phyloP scores from a whole-genome alignment of 2,329 filamentous ascomycete species.

The Phoma sp. region DNA sequence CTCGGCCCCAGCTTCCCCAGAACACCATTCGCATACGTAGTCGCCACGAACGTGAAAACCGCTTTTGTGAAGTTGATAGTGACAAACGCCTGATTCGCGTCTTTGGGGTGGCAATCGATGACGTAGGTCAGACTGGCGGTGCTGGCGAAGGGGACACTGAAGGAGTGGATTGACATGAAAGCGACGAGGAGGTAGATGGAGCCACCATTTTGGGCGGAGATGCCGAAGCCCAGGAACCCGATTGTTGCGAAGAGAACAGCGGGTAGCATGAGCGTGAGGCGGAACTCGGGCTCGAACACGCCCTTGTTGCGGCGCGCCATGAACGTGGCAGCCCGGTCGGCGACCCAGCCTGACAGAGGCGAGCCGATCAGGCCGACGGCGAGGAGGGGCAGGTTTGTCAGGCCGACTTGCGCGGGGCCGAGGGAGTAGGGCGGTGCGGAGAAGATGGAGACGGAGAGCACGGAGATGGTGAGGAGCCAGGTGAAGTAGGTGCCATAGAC shows the following conservation, averaged over 20 bases:
- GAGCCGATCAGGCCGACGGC: constrained; percentile 80
- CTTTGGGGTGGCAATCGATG: constrained; percentile 49
- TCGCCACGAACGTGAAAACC: constrained; percentile 65
- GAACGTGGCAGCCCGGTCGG: constrained; percentile 73
- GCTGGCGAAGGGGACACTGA: constrained; percentile 48
- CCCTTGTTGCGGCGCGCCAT: constrained; percentile 80
- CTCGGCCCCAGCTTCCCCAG: constrained; percentile 61
- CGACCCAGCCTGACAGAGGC: constrained; percentile 70
- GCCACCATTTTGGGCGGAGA: constrained; percentile 39
- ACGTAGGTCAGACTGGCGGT: constrained; percentile 50
- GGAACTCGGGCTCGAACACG: constrained; percentile 90
- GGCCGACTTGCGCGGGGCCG: constrained; percentile 80
- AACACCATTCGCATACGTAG: constrained; percentile 80
- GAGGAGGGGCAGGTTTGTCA: constrained; percentile 78
- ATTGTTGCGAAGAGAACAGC: constrained; percentile 42
- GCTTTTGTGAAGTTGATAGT: constrained; percentile 52
- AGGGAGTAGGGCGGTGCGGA: constrained; percentile 81
- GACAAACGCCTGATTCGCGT: constrained; percentile 51
- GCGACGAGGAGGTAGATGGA: constrained; percentile 38
- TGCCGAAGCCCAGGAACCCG: constrained; percentile 51
- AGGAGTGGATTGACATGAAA: constrained; percentile 47
- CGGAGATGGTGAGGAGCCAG: constrained; percentile 89
- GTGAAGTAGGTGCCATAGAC: constrained; percentile 89
- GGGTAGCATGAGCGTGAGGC: constrained; percentile 51
- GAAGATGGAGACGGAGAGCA: constrained; percentile 87